Evolutionary conservation across 2,329 filamentous ascomycete genomes (phyloP).

Genomic region (Paracamarosporium sp.): DNA sequence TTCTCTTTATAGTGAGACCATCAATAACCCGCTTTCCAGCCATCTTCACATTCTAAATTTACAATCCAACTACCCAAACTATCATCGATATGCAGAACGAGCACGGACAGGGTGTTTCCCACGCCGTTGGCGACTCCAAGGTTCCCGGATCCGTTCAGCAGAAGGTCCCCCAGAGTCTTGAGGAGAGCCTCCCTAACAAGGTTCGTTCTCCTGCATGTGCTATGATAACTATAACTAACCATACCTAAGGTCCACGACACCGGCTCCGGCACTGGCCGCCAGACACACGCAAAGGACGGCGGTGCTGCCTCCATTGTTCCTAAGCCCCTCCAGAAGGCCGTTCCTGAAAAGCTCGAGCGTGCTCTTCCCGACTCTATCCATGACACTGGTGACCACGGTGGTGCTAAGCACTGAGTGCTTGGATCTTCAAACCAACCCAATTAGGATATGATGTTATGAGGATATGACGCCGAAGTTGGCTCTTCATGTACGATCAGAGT

Average conservation of each 20-base stretch:
- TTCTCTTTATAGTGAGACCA: background rate
- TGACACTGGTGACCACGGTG: constrained; percentile 42
- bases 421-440: background rate
- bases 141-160: constrained; percentile 50
- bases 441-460: background rate
- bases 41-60: background rate
- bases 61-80: background rate
- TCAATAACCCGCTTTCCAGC: background rate
- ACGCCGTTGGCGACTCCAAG: constrained; percentile 49
- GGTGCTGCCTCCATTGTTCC: constrained; percentile 50
- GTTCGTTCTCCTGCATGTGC: constrained; percentile 18
- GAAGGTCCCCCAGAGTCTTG: constrained; percentile 45
- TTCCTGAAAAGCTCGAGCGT: constrained; percentile 54
- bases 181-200: constrained; percentile 48
- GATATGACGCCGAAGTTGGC: background rate
- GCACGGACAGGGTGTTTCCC: constrained; percentile 50
- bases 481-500: background rate
- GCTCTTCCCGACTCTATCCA: constrained; percentile 53
- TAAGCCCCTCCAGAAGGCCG: constrained; percentile 51
- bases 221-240: background rate
- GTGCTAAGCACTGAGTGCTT: constrained; percentile 16
- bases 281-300: constrained; percentile 49
- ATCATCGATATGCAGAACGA: constrained; percentile 36
- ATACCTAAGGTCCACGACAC: constrained; percentile 48
- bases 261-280: constrained; percentile 41